Evolutionary conservation across 495 filamentous ascomycete genomes (phyloP).

Genomic region (Cryomyces minteri): DNA sequence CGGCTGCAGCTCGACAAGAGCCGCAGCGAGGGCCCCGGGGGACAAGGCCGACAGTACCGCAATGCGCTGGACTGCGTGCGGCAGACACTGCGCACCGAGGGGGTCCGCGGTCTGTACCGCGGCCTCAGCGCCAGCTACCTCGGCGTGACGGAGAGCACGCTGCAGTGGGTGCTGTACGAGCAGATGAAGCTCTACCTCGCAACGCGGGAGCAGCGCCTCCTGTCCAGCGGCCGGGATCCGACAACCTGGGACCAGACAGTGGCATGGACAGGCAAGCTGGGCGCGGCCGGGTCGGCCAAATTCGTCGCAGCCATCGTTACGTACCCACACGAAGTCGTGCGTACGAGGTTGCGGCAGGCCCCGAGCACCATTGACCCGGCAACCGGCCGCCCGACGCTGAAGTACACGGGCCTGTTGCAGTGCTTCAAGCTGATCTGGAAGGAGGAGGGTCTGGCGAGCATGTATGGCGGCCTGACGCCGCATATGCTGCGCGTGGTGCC

Average conservation of each 20-base stretch:
- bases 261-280: conserved; percentile 48
- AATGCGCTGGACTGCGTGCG: conserved; percentile 66
- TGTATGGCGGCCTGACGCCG: conserved; percentile 76
- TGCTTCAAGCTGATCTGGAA: conserved; percentile 68
- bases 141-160: conserved; percentile 65
- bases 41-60: conserved; percentile 45
- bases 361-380: conserved; percentile 43
- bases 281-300: conserved; percentile 66
- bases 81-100: conserved; percentile 61
- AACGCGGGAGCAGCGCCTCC: conserved; percentile 33
- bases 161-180: conserved; percentile 82
- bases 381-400: conserved; percentile 46
- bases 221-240: conserved; percentile 31
- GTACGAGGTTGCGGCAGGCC: conserved; percentile 65
- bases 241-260: conserved; percentile 45
- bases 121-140: conserved; percentile 78
- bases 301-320: conserved; percentile 60
- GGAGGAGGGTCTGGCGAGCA: conserved; percentile 61
- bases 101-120: conserved; percentile 60
- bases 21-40: conserved; percentile 32
- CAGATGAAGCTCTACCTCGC: conserved; percentile 52
- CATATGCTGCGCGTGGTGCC: conserved; percentile 78
- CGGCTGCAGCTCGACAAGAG: conserved; percentile 72
- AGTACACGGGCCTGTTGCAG: conserved; percentile 68
- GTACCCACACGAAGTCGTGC: conserved; percentile 79